phyloP scores from a whole-genome alignment of 345 rosid genomes.

The Boechera divaricarpa region DNA sequence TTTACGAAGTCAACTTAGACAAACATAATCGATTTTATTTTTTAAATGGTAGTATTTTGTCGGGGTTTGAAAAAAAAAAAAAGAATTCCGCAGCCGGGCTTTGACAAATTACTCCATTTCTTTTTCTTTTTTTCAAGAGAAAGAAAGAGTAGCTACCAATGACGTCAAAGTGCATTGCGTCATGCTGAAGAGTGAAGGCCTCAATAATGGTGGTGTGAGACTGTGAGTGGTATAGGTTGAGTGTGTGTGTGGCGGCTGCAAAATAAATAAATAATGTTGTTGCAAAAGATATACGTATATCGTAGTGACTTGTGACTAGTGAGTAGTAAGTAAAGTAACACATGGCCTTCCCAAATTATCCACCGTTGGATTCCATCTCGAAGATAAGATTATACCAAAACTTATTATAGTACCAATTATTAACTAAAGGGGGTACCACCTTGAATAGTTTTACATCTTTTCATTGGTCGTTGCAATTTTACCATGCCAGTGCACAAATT shows the following conservation, averaged over 20 bases:
- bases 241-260: constrained; percentile 27
- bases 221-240: constrained; percentile 7
- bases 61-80: not conserved
- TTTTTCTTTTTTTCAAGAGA: not conserved
- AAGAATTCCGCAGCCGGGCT: constrained; percentile 6
- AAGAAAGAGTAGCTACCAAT: not conserved
- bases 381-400: constrained; percentile 35
- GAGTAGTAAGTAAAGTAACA: not conserved
- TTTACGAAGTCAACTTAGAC: not conserved
- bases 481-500: constrained; percentile 16
- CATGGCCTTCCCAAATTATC: constrained; percentile 1
- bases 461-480: constrained; percentile 10
- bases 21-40: not conserved
- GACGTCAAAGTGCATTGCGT: constrained; percentile 22
- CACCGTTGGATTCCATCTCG: constrained; percentile 34
- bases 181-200: constrained; percentile 35
- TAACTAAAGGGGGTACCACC: not conserved
- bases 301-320: not conserved
- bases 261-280: constrained; percentile 24
- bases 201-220: constrained; percentile 38
- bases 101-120: not conserved
- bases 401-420: constrained; percentile 26
- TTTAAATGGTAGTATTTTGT: too few relatives aligned
- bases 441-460: not conserved
- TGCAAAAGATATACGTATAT: constrained; percentile 10